Evolutionary conservation across 805 yeast species (phyloP).

Genomic region (Sungouiella blattae): DNA sequence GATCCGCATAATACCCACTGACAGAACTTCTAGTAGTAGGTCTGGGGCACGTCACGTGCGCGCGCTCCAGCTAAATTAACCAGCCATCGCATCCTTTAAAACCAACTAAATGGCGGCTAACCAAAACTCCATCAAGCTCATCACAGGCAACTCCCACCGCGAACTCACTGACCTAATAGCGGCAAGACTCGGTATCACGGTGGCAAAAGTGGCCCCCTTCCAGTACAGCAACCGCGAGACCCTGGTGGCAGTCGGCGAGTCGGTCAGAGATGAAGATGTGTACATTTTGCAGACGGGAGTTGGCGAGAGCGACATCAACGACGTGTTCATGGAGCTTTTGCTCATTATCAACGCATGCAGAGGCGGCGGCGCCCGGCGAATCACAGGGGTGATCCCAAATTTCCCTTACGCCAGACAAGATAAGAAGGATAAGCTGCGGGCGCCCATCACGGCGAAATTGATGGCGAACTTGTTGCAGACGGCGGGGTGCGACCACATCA

Average conservation of each 20-base stretch:
- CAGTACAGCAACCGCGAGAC: conserved; percentile 88
- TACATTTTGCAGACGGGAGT: conserved; percentile 82
- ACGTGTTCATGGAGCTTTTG: conserved; percentile 79
- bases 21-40: background rate
- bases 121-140: conserved; percentile 47
- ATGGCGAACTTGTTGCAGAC: conserved; percentile 89
- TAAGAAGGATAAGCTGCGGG: conserved; percentile 92
- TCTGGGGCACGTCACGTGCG: too few relatives aligned
- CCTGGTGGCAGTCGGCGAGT: conserved; percentile 80
- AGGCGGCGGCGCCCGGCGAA: conserved; percentile 91
- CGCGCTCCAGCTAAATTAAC: too few relatives aligned
- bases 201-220: conserved; percentile 75
- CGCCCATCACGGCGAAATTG: conserved; percentile 93
- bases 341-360: conserved; percentile 92
- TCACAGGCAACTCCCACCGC: conserved; percentile 77
- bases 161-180: conserved; percentile 75
- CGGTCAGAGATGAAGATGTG: conserved; percentile 88
- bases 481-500: conserved; percentile 93
- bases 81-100: too few relatives aligned
- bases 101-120: conserved; percentile 13
- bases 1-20: conserved; percentile 5
- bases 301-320: conserved; percentile 73
- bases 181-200: conserved; percentile 56
- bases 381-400: conserved; percentile 92
- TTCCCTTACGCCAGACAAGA: conserved; percentile 98